A percentile compares a stretch with the other conserved stretches of the same genome.
phyloP scores from a whole-genome alignment of 2,329 filamentous ascomycete species.

The Cladobotryum mycophilum region DNA sequence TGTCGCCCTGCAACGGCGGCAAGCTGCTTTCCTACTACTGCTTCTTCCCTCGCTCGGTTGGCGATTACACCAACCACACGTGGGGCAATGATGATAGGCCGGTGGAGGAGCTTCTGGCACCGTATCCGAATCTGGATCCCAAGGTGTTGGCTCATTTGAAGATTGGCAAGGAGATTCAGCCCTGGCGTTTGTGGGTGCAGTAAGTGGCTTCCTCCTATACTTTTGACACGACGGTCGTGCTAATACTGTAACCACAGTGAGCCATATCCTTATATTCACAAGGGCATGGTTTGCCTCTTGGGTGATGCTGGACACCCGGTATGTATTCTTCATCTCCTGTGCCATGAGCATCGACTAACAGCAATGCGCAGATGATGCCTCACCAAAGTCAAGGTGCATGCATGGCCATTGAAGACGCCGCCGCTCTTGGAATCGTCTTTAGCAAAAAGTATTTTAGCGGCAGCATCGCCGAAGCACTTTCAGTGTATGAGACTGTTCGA shows the following conservation, averaged over 20 bases:
- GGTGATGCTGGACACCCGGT: constrained; percentile 62
- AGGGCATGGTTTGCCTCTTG: constrained; percentile 48
- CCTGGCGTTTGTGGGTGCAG: constrained; percentile 60
- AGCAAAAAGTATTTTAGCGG: constrained; percentile 39
- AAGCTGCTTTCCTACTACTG: constrained; percentile 63
- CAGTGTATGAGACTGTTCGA: constrained; percentile 46
- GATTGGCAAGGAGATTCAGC: constrained; percentile 56
- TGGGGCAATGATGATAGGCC: constrained; percentile 50
- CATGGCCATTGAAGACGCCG: constrained; percentile 63
- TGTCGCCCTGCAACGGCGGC: constrained; percentile 62
- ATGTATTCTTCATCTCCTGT: constrained; percentile 14
- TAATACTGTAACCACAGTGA: constrained; percentile 18
- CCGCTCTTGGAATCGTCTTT: constrained; percentile 57
- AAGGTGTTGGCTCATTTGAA: constrained; percentile 51
- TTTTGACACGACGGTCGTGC: neutral
- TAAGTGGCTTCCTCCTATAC: constrained; percentile 14
- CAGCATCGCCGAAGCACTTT: constrained; percentile 41
- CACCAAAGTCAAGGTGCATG: constrained; percentile 64
- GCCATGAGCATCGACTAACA: neutral
- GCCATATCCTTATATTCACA: constrained; percentile 53
- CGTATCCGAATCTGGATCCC: constrained; percentile 53
- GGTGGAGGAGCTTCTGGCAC: constrained; percentile 53
- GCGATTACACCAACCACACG: constrained; percentile 54
- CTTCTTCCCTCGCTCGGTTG: constrained; percentile 52
- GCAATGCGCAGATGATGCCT: constrained; percentile 54